Evolutionary conservation across 768 basidiomycete species (phyloP).

Genomic region (Leccinum boreale): DNA sequence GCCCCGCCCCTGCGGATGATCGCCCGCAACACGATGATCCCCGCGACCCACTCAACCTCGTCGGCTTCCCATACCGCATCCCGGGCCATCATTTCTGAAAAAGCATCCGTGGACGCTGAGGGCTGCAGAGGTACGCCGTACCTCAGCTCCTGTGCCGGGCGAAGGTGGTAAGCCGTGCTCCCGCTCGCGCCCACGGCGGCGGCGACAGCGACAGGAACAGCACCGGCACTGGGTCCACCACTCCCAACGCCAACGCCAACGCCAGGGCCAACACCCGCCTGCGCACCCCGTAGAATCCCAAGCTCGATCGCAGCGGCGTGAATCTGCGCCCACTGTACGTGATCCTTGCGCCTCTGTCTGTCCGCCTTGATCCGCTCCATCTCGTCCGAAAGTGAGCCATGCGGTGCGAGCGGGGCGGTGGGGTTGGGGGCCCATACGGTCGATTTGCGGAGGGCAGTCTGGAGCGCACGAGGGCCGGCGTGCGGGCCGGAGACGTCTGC

Average conservation of each 20-base stretch:
- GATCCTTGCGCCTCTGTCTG: conserved; percentile 57
- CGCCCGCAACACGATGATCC: conserved; percentile 54
- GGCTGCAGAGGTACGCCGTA: conserved; percentile 31
- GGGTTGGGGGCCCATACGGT: conserved; percentile 18
- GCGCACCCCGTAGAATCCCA: conserved; percentile 38
- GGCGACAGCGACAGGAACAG: background rate
- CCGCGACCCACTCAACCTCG: conserved; percentile 68
- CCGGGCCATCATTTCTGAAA: conserved; percentile 59
- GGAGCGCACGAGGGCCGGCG: conserved; percentile 55
- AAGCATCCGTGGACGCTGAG: conserved; percentile 34
- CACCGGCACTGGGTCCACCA: too few relatives aligned
- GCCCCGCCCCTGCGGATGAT: conserved; percentile 53
- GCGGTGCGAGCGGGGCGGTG: background rate
- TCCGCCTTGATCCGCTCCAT: conserved; percentile 62
- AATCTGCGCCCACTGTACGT: conserved; percentile 65
- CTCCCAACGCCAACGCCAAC: too few relatives aligned
- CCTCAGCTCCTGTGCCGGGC: conserved; percentile 36
- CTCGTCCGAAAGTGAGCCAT: conserved; percentile 49
- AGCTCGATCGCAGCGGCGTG: conserved; percentile 64
- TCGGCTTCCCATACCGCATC: conserved; percentile 65
- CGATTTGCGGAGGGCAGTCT: conserved; percentile 56
- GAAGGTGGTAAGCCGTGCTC: conserved; percentile 29
- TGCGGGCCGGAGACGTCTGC: conserved; percentile 54
- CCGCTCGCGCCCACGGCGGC: conserved; percentile 2
- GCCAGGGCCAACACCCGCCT: background rate